Percentiles rank a stretch among this genome's conserved stretches.
Conservation (phyloP, 2,329 filamentous ascomycete species). For the Cercospora brassicicola region DNA sequence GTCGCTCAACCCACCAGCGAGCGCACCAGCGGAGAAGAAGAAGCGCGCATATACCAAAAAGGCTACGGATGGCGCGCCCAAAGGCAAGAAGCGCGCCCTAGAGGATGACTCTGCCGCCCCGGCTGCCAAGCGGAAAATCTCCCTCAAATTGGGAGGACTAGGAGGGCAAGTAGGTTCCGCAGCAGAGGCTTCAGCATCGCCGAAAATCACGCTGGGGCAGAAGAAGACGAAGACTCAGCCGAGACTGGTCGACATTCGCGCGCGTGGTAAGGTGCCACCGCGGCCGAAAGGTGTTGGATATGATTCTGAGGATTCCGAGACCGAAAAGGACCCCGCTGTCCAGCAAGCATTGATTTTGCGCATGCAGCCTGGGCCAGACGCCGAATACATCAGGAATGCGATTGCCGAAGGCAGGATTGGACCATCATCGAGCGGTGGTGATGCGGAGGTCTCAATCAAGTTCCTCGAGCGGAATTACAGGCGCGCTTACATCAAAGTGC, state of each 20-base stretch:
- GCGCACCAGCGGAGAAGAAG: slow-evolving; percentile 28
- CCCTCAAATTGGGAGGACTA: slow-evolving; percentile 36
- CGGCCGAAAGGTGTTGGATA: slow-evolving; percentile 79
- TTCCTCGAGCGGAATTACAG: slow-evolving; percentile 74
- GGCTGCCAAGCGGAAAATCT: slow-evolving; percentile 37
- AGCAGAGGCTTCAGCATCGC: background rate
- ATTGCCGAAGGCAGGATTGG: slow-evolving; percentile 73
- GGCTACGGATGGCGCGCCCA: slow-evolving; percentile 24
- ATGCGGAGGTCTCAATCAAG: slow-evolving; percentile 77
- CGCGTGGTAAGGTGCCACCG: slow-evolving; percentile 28
- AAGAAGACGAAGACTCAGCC: slow-evolving; percentile 28
- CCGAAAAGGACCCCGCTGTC: slow-evolving; percentile 80
- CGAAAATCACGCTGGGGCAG: slow-evolving; percentile 56
- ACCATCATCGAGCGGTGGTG: slow-evolving; percentile 60
- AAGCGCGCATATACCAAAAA: slow-evolving; percentile 50
- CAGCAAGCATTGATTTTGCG: slow-evolving; percentile 88
- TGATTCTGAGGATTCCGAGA: slow-evolving; percentile 91
- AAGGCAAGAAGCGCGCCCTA: slow-evolving; percentile 40
- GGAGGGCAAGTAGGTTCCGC: background rate
- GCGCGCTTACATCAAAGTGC: slow-evolving; percentile 70
- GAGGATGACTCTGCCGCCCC: slow-evolving; percentile 37
- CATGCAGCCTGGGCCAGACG: slow-evolving; percentile 82
- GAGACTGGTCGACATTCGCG: slow-evolving; percentile 27
- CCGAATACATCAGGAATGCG: slow-evolving; percentile 74
- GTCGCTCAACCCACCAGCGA: slow-evolving; percentile 36